Base-by-base conservation (phyloP, 129 eudicot genomes). In the Dittrichia graveolens region DNA sequence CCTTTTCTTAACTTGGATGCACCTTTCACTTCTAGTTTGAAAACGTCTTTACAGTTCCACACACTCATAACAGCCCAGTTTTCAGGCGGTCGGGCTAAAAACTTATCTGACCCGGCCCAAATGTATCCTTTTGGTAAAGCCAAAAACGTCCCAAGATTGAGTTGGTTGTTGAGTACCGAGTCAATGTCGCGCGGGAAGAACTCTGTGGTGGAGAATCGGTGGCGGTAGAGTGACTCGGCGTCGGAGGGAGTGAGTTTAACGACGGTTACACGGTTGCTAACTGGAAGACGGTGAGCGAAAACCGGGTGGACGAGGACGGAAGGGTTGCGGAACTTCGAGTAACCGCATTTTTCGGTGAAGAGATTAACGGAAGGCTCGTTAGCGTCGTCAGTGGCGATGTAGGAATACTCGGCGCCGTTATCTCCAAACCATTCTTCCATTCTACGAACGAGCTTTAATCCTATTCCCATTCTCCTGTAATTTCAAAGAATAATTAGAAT, bases 131-230 rank as follows among this genome's bases (percentile, higher is more conserved):
- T 80, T 0, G 96, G 89, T 7, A 95, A 64, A 5, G 99, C 97
- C 0, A 95, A 38, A 61, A 81, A 95, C 0, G 97, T 95, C 8
- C 99, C 99, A 1, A 90, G 82, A 15, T 61, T 88, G 45, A 90
- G 91, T 0, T 59, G 75, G 70, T 95, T 90, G 66, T 60, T 83
- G 6, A 95, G 56, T 2, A 95, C 75, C 1, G 94, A 67, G 79
- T 85, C 99, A 68, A 95, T 88, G 91, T 95, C 99, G 7, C 96
- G 83, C 3, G 99, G 99, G 74, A 90, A 95, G 75, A 95, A 95
- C 91, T 95, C 99, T 55, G 87, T 88, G 53, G 99, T 86, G 38
- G 94, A 83, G 84, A 90, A 95, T 2, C 81, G 86, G 58, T 81
- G 72, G 7, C 96, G 91, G 90, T 95, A 95, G 72, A 95, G 82